These are phyloP conservation scores for Acmispon strigosus DNA, from an alignment of 306 rosid species.

Conservation along the genomic window DNA sequence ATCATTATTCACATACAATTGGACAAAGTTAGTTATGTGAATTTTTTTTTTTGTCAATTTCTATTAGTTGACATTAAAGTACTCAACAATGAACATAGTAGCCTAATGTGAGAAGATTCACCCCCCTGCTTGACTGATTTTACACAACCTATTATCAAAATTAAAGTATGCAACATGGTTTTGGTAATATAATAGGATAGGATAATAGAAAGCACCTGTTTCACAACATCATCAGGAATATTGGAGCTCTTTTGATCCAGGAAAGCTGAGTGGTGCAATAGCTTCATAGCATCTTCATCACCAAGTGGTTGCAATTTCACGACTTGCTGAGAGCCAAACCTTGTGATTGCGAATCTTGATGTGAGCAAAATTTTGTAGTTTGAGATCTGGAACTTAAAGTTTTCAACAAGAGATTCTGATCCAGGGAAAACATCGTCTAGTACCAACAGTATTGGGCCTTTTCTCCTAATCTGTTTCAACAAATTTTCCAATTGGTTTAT, in stretches of 20 bases:
- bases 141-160: not conserved
- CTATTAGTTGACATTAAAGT: no score
- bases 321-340: slow-evolving; percentile 14
- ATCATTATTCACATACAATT: no score
- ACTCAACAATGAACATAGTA: no score
- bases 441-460: slow-evolving; percentile 35
- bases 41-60: no score
- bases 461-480: slow-evolving; percentile 11
- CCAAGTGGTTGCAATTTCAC: slow-evolving; percentile 36
- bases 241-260: slow-evolving; percentile 12
- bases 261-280: slow-evolving; percentile 39
- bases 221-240: slow-evolving; percentile 27
- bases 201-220: slow-evolving; percentile 32
- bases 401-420: slow-evolving; percentile 41
- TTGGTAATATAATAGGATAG: not conserved
- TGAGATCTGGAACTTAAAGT: slow-evolving; percentile 26
- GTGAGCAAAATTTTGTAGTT: slow-evolving; percentile 54
- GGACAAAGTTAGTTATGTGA: no score
- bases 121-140: not conserved
- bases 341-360: slow-evolving; percentile 39
- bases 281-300: slow-evolving; percentile 31
- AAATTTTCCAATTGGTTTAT: slow-evolving; percentile 22
- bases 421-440: slow-evolving; percentile 52
- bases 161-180: not conserved
- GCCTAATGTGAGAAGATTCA: not conserved